phyloP scores from a whole-genome alignment of 2,329 filamentous ascomycete genomes.

The Penicillium corylophilum region DNA sequence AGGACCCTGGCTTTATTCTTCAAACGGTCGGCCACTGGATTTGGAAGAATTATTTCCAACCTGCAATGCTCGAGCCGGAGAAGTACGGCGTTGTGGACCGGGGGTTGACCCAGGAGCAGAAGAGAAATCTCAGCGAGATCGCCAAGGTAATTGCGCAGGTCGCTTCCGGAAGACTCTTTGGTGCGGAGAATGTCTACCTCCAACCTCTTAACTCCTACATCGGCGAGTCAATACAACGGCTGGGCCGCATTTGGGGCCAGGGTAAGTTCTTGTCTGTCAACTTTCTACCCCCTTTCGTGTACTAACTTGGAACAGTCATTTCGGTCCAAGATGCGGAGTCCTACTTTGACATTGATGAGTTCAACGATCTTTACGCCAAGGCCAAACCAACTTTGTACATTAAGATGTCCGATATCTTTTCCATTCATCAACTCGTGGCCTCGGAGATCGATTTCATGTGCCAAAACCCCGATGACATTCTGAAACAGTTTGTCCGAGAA shows the following conservation, averaged over 20 bases:
- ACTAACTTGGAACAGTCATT: constrained; percentile 60
- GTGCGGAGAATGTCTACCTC: constrained; percentile 90
- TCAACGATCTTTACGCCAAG: constrained; percentile 95
- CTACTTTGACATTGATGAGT: constrained; percentile 97
- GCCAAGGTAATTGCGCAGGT: constrained; percentile 89
- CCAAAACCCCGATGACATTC: constrained; percentile 76
- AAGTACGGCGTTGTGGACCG: constrained; percentile 91
- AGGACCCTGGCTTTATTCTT: constrained; percentile 73
- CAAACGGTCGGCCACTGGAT: constrained; percentile 88
- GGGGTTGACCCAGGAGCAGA: constrained; percentile 83
- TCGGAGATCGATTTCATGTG: constrained; percentile 76
- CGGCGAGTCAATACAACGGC: constrained; percentile 75
- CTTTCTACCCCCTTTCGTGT: not conserved
- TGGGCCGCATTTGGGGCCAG: constrained; percentile 71
- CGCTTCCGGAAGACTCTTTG: constrained; percentile 83
- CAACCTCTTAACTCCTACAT: constrained; percentile 94
- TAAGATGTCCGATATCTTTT: constrained; percentile 96
- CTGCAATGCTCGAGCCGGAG: constrained; percentile 84
- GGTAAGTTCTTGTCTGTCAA: constrained; percentile 41
- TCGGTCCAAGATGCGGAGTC: constrained; percentile 81
- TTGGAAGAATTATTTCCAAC: constrained; percentile 91
- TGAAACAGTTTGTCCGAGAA: constrained; percentile 89
- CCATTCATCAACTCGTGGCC: constrained; percentile 85
- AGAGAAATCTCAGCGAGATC: constrained; percentile 86
- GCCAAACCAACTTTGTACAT: constrained; percentile 98